Percentiles rank a stretch among this genome's conserved stretches.
These are phyloP conservation scores for Lactifluus rugatus DNA, from an alignment of 768 basidiomycete genomes.

Conservation along the genomic window DNA sequence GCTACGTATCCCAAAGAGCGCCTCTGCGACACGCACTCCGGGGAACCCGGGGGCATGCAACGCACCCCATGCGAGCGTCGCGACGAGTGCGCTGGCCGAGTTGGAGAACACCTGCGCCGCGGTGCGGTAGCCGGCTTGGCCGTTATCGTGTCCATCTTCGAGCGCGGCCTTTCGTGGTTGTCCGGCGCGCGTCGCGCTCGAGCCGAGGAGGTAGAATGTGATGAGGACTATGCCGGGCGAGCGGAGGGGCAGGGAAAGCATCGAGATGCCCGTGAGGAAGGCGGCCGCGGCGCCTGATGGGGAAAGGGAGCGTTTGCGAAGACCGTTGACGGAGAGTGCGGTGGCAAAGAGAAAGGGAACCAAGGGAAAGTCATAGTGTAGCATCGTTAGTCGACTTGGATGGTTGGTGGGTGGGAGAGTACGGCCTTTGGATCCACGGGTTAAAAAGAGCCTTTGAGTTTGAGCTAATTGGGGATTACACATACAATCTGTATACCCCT, in stretches of 20 bases:
- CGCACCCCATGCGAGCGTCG: constrained; percentile 54
- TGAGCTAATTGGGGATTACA: no score
- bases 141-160: constrained; percentile 68
- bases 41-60: constrained; percentile 39
- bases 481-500: no score
- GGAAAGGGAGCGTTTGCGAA: constrained; percentile 65
- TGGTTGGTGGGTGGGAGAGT: background rate
- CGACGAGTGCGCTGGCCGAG: constrained; percentile 53
- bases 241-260: constrained; percentile 57
- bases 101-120: constrained; percentile 82
- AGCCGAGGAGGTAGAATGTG: constrained; percentile 71
- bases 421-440: no score
- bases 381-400: constrained; percentile 8
- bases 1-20: constrained; percentile 16
- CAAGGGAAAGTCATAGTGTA: constrained; percentile 27
- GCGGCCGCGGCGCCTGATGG: constrained; percentile 69
- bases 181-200: constrained; percentile 80
- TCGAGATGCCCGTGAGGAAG: constrained; percentile 61
- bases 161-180: constrained; percentile 63
- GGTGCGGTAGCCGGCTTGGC: constrained; percentile 57
- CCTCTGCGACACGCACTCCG: constrained; percentile 17
- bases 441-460: no score
- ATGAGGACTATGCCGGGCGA: constrained; percentile 60
- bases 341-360: constrained; percentile 40
- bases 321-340: constrained; percentile 57